These are phyloP conservation scores for Cladosporium sphaerospermum DNA, from an alignment of 2,329 filamentous ascomycete genomes.

Conservation along the genomic window DNA sequence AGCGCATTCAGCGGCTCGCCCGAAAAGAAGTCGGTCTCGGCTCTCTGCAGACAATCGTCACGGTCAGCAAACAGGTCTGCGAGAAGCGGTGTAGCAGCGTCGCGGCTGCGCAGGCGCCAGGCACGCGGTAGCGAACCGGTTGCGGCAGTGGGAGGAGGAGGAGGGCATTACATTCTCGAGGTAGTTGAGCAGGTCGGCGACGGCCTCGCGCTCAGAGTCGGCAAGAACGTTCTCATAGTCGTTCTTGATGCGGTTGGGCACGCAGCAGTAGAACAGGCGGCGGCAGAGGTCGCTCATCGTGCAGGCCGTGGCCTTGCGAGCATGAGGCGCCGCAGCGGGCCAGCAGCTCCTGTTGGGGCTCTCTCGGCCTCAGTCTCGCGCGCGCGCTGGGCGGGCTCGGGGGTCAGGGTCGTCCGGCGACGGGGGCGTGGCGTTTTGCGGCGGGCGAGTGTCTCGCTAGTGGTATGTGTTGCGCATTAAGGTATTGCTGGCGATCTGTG, in stretches of 20 bases:
- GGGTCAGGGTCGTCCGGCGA: too few species aligned
- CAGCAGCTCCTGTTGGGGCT: constrained; percentile 7
- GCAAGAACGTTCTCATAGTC: constrained; percentile 54
- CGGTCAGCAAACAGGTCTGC: constrained; percentile 5
- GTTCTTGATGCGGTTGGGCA: constrained; percentile 36
- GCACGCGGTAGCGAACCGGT: not conserved
- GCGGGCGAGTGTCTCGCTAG: too few species aligned
- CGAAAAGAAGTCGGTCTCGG: constrained; percentile 96
- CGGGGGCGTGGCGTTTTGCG: too few species aligned
- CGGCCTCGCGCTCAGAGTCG: constrained; percentile 93
- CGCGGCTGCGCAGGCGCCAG: not conserved
- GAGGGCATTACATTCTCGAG: constrained; percentile 74
- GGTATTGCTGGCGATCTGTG: constrained; percentile 2
- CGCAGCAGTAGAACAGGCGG: constrained; percentile 30
- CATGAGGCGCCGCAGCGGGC: constrained; percentile 15
- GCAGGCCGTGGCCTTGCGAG: constrained; percentile 14
- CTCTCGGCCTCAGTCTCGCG: not conserved
- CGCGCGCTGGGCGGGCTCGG: not conserved
- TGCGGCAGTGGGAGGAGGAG: too few species aligned
- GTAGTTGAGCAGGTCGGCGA: constrained; percentile 89
- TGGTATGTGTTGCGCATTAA: not conserved
- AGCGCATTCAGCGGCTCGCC: constrained; percentile 90
- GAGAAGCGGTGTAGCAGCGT: not conserved
- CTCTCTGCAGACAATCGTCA: constrained; percentile 55
- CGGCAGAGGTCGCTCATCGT: constrained; percentile 28